Evolutionary conservation across 2,329 filamentous ascomycete species (phyloP).

Genomic region (Aureobasidium sp.): DNA sequence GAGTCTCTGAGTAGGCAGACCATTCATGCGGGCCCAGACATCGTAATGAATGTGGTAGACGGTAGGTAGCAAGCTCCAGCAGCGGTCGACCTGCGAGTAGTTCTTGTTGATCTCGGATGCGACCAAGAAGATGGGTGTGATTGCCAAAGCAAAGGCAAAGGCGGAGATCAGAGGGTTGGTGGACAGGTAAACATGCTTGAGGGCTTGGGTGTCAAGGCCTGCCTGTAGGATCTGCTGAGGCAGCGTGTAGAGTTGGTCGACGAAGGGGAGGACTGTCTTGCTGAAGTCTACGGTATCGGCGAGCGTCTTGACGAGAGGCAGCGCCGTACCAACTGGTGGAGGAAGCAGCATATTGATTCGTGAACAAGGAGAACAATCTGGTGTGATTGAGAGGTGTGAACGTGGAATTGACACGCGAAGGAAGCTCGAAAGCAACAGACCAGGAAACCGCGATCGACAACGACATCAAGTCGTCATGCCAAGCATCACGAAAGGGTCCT

Average conservation of each 20-base stretch:
- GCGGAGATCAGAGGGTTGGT: constrained; percentile 81
- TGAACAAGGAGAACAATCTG: not conserved
- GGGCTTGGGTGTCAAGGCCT: constrained; percentile 49
- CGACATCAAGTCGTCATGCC: constrained; percentile 6
- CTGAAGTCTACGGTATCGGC: constrained; percentile 69
- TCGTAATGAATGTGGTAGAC: constrained; percentile 80
- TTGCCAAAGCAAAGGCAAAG: constrained; percentile 60
- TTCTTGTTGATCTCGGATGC: constrained; percentile 82
- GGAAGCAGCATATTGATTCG: constrained; percentile 7
- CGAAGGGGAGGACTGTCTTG: constrained; percentile 66
- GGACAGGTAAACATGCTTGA: constrained; percentile 65
- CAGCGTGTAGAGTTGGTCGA: constrained; percentile 52
- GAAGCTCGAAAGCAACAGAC: not conserved
- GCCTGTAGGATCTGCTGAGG: constrained; percentile 43
- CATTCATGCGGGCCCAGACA: constrained; percentile 70
- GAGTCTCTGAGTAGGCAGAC: constrained; percentile 60
- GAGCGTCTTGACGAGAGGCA: constrained; percentile 63
- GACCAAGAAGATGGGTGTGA: constrained; percentile 65
- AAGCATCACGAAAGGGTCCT: not conserved
- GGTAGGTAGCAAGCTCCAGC: constrained; percentile 84
- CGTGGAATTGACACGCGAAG: not conserved
- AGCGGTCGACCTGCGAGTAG: constrained; percentile 91
- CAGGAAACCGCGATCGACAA: not conserved
- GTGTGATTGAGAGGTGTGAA: not conserved
- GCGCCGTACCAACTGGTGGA: constrained; percentile 29